These are phyloP conservation scores for Selenicereus undatus DNA, from an alignment of 148 eudicot species.

Conservation along the genomic window DNA sequence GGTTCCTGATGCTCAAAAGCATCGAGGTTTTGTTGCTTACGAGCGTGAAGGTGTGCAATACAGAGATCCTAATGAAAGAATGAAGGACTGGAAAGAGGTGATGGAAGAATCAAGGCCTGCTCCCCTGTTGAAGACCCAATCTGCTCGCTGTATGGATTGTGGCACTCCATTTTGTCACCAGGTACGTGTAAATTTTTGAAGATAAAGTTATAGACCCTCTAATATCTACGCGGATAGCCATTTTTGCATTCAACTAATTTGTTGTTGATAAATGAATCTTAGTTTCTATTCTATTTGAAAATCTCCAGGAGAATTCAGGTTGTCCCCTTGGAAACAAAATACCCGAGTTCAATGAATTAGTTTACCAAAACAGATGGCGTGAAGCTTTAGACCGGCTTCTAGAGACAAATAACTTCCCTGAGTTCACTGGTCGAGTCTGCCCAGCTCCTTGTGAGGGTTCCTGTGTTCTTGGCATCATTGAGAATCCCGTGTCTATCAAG, in stretches of 20 bases:
- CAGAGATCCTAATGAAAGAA: constrained; percentile 78
- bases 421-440: constrained; percentile 97
- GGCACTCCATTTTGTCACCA: constrained; percentile 99
- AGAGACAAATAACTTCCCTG: constrained; percentile 97
- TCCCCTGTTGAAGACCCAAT: constrained; percentile 78
- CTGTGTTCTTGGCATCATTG: constrained; percentile 97
- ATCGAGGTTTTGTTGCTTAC: constrained; percentile 87
- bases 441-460: constrained; percentile 99
- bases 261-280: neutral
- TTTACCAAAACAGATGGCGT: constrained; percentile 96
- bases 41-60: constrained; percentile 86
- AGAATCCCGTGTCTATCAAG: constrained; percentile 95
- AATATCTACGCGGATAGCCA: neutral
- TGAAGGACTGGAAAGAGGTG: constrained; percentile 88
- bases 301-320: constrained; percentile 83
- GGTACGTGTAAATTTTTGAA: constrained; percentile 32
- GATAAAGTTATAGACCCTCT: neutral
- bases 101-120: constrained; percentile 81
- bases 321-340: constrained; percentile 98
- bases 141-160: constrained; percentile 99
- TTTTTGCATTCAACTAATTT: neutral
- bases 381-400: constrained; percentile 93
- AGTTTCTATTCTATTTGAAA: neutral
- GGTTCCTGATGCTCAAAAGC: constrained; percentile 76
- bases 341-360: constrained; percentile 96